Percentiles rank a stretch among this genome's conserved stretches.
Conservation (phyloP, 192 early-diverging fungal genomes). For the Rhizophagus clarus region DNA sequence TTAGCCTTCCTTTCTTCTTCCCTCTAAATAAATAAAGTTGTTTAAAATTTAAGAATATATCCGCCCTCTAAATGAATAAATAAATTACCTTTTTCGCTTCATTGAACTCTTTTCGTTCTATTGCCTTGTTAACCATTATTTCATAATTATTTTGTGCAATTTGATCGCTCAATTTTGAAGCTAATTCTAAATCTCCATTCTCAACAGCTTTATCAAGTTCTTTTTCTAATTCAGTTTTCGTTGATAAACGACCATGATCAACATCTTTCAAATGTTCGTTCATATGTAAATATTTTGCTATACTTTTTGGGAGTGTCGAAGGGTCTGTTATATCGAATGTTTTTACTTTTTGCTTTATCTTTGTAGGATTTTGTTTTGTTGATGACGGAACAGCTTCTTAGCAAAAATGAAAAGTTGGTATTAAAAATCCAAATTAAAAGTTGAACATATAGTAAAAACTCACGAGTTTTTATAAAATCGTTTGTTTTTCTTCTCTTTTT, state of each 20-base stretch:
- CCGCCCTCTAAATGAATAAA: not conserved
- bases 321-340: not conserved
- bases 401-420: not conserved
- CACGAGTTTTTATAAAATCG: not conserved
- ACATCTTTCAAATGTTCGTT: slow-evolving; percentile 28
- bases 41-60: not conserved
- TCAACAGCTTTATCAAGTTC: slow-evolving; percentile 30
- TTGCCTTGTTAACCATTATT: slow-evolving; percentile 4
- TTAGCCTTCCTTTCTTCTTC: slow-evolving; percentile 28
- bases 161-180: slow-evolving; percentile 23
- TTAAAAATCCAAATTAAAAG: not conserved
- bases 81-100: slow-evolving; percentile 22
- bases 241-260: slow-evolving; percentile 26
- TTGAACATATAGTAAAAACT: not conserved
- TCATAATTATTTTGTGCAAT: slow-evolving; percentile 23
- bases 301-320: slow-evolving; percentile 17
- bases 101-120: slow-evolving; percentile 30
- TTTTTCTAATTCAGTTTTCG: slow-evolving; percentile 13
- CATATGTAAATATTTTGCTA: slow-evolving; percentile 24
- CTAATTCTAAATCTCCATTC: slow-evolving; percentile 24
- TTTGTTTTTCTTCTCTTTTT: not conserved
- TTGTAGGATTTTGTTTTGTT: not conserved
- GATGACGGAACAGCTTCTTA: not conserved
- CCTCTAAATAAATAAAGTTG: not conserved
- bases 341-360: not conserved